Base-by-base conservation (phyloP, 306 rosid species). In the Dicorynia guianensis region DNA sequence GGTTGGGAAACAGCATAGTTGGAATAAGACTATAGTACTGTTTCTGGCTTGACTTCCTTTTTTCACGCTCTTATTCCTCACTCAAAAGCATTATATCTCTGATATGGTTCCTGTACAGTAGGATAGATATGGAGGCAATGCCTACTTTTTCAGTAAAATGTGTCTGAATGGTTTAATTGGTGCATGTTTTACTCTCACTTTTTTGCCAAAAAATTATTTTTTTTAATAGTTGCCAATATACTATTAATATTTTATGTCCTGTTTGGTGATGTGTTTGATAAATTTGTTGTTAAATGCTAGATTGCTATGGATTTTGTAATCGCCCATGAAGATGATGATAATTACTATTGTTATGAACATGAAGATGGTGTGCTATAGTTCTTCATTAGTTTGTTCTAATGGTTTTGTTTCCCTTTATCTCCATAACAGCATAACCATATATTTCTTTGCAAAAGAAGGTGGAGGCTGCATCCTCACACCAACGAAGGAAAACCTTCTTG, bases 401-500 rank as follows among this genome's bases (percentile, higher is more conserved):
- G 15, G 56, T 43, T 46, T 34, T 25, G 40, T 76, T 76, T 76
- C 55, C 49, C 54, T 77, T 63, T 55, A 33, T 75, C 66, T 78
- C 55, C 67, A 72, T 70, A 81, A 90, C 91, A 93, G 98, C 89
- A 81, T 93, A 79, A 87, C 88, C 53, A 38, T 93, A 30, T 75
- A 81, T 54, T 93, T 93, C 91, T 90, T 93, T 65, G 93, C 91
- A 3, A 93, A 90, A 86, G 96, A 90, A 85, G 91, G 86, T 11
- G 91, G 81, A 60, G 88, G 69, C 61, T 85, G 96, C 66, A 72
- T 67, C 76, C 87, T 90, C 62, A 83, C 85, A 53, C 82, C 94
- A 6, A 79, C 3, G 67, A 93, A 84, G 73, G 90, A 77, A 75
- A 70, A 80, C 82, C 49, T 66, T 69, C 66, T 85, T 62, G 57